phyloP scores from a whole-genome alignment of 192 early-diverging fungal species.

The Coemansia sp. region DNA sequence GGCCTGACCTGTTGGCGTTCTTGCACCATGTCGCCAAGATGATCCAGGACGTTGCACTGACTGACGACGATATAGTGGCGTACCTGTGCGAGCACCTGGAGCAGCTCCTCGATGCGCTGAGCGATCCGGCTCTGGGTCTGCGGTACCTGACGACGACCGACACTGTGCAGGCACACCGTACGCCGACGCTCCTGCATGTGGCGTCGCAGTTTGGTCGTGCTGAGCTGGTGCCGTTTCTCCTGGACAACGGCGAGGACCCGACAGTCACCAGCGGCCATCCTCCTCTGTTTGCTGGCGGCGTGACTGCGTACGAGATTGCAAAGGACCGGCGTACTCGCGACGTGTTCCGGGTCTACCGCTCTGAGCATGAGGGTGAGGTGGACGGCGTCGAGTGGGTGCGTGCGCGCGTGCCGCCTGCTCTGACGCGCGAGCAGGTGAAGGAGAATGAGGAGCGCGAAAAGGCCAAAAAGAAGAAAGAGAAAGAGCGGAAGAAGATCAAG shows the following conservation, averaged over 20 bases:
- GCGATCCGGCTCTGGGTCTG: slow-evolving; percentile 57
- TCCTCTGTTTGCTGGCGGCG: slow-evolving; percentile 31
- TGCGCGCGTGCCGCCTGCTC: slow-evolving; percentile 33
- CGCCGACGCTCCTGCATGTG: slow-evolving; percentile 77
- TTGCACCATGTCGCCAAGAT: slow-evolving; percentile 37
- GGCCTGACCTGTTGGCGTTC: slow-evolving; percentile 44
- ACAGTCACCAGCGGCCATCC: slow-evolving; percentile 52
- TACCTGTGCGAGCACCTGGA: slow-evolving; percentile 65
- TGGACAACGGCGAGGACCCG: slow-evolving; percentile 81
- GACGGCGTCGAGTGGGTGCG: slow-evolving; percentile 49
- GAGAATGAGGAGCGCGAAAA: slow-evolving; percentile 24
- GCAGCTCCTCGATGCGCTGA: slow-evolving; percentile 61
- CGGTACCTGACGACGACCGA: slow-evolving; percentile 56
- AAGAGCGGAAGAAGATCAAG: slow-evolving; percentile 17
- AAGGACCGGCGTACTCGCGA: slow-evolving; percentile 34
- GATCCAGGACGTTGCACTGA: slow-evolving; percentile 21
- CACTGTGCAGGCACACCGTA: slow-evolving; percentile 35
- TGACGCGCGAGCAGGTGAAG: slow-evolving; percentile 22
- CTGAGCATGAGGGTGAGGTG: slow-evolving; percentile 32
- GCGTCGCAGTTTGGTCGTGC: slow-evolving; percentile 66
- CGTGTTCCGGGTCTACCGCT: slow-evolving; percentile 31
- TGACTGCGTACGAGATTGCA: slow-evolving; percentile 40
- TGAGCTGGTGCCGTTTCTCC: slow-evolving; percentile 67
- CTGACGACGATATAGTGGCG: slow-evolving; percentile 60
- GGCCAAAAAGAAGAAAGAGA: slow-evolving; percentile 25